Percentiles rank a stretch among this genome's conserved stretches.
These are phyloP conservation scores for Cercospora sp. DNA, from an alignment of 2,329 filamentous ascomycete genomes.

Conservation along the genomic window DNA sequence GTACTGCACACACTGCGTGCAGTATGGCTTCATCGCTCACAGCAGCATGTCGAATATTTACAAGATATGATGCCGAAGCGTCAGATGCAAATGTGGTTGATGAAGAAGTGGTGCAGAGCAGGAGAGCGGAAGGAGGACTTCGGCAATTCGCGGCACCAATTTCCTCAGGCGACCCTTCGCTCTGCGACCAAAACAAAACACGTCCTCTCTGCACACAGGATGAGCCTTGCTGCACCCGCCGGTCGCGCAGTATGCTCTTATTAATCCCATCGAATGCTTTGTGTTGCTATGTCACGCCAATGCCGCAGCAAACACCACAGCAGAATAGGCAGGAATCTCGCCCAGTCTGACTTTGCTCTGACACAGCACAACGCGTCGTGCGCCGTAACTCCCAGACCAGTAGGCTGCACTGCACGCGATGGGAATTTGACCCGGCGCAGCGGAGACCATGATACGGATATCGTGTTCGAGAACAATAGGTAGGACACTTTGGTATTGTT, in stretches of 20 bases:
- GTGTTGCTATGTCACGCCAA: neutral
- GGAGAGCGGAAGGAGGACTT: neutral
- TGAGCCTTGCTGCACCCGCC: neutral
- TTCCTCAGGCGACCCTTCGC: neutral
- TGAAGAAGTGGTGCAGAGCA: neutral
- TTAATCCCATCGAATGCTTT: neutral
- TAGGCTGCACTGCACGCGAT: neutral
- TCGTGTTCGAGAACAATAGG: constrained; percentile 4
- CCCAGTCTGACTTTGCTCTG: neutral
- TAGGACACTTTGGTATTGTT: constrained; percentile 3
- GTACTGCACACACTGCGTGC: neutral
- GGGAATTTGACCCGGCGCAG: neutral
- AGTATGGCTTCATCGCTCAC: neutral
- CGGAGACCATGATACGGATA: neutral
- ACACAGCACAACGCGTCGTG: neutral
- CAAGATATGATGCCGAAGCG: neutral
- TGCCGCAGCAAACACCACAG: neutral
- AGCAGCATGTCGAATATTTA: neutral
- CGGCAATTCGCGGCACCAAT: neutral
- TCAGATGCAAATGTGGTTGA: neutral
- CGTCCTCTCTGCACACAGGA: neutral
- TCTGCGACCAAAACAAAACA: neutral
- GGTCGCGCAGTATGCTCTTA: neutral
- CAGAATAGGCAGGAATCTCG: neutral
- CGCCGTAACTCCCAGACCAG: neutral